A percentile compares a stretch with the other conserved stretches of the same genome.
Conservation (phyloP, 2,329 filamentous ascomycete species). For the Aspergillus bombycis region DNA sequence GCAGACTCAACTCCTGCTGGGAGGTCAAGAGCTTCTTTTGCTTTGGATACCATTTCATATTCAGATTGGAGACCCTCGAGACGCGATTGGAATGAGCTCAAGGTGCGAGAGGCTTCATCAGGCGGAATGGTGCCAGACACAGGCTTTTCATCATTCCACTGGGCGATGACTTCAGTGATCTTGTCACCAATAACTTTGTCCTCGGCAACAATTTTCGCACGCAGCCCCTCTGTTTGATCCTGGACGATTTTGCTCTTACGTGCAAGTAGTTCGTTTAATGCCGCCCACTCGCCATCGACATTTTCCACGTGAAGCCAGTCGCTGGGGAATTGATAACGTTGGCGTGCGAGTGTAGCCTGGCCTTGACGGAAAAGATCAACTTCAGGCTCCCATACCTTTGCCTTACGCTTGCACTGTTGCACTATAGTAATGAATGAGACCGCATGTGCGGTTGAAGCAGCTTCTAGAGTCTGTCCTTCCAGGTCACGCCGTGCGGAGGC, state of each 20-base stretch:
- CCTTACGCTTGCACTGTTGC: slow-evolving; percentile 92
- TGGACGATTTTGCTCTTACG: slow-evolving; percentile 94
- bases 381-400: slow-evolving; percentile 91
- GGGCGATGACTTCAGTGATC: slow-evolving; percentile 77
- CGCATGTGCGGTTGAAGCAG: slow-evolving; percentile 92
- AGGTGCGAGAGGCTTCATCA: slow-evolving; percentile 79
- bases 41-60: slow-evolving; percentile 90
- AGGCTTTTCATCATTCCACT: slow-evolving; percentile 97
- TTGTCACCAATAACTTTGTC: slow-evolving; percentile 89
- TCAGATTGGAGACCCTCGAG: slow-evolving; percentile 86
- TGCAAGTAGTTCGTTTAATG: slow-evolving; percentile 85
- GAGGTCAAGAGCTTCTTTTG: slow-evolving; percentile 93
- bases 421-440: slow-evolving; percentile 99
- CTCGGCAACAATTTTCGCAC: slow-evolving; percentile 92
- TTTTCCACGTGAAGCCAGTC: slow-evolving; percentile 97
- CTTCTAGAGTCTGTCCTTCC: slow-evolving; percentile 88
- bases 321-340: slow-evolving; percentile 88
- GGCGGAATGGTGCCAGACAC: slow-evolving; percentile 93
- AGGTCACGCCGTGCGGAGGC: slow-evolving; percentile 88
- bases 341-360: slow-evolving; percentile 85
- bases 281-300: slow-evolving; percentile 93
- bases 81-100: slow-evolving; percentile 79
- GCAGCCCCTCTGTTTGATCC: slow-evolving; percentile 92
- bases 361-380: slow-evolving; percentile 95
- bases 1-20: slow-evolving; percentile 77